phyloP scores from a whole-genome alignment of 495 filamentous ascomycete species.

The Neurospora sp. region DNA sequence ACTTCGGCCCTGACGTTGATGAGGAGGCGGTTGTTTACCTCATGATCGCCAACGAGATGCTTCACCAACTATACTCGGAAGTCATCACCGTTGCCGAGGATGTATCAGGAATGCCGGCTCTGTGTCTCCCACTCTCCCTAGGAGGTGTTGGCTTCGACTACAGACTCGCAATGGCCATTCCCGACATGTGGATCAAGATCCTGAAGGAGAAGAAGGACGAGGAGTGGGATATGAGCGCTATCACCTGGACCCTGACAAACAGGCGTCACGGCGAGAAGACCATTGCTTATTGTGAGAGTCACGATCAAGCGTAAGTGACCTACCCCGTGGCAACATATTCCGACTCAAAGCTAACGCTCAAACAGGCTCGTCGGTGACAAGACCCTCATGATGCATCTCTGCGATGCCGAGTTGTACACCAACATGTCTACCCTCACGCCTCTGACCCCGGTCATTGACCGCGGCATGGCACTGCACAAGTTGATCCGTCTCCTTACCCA shows the following conservation, averaged over 20 bases:
- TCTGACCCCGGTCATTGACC: conserved; percentile 80
- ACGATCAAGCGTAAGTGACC: conserved; percentile 87
- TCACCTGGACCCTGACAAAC: conserved; percentile 82
- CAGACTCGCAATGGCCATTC: conserved; percentile 93
- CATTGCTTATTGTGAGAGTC: conserved; percentile 92
- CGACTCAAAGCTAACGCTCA: conserved; percentile 20
- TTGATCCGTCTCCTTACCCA: conserved; percentile 94
- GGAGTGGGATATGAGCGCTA: conserved; percentile 84
- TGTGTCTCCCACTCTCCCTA: conserved; percentile 74
- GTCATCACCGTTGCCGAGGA: conserved; percentile 91
- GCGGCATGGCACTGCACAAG: conserved; percentile 89
- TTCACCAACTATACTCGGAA: conserved; percentile 78
- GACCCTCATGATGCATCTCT: conserved; percentile 92
- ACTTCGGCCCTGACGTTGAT: conserved; percentile 87
- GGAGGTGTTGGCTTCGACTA: conserved; percentile 97
- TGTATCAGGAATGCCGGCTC: conserved; percentile 93
- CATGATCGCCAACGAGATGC: conserved; percentile 93
- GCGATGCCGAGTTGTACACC: conserved; percentile 94
- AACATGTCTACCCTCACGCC: conserved; percentile 84
- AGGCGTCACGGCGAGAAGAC: conserved; percentile 95
- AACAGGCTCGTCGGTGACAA: conserved; percentile 91
- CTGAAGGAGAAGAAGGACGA: conserved; percentile 86
- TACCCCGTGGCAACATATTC: not conserved
- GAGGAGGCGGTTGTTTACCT: conserved; percentile 93
- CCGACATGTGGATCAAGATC: conserved; percentile 98